Conservation (phyloP, 176 grass and related monocot species). For the Lolium multiflorum region DNA sequence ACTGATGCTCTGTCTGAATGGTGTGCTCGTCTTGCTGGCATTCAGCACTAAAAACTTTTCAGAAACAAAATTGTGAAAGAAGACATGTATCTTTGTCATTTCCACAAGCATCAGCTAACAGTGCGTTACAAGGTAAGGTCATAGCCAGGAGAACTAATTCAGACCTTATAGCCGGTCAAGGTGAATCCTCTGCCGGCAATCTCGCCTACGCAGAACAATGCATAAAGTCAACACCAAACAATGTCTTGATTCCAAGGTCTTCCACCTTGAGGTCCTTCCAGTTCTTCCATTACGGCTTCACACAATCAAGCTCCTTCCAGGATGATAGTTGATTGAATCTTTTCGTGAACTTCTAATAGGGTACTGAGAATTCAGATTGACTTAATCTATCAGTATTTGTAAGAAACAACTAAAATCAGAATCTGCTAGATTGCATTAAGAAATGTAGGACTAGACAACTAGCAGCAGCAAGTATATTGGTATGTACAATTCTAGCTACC, state of each 20-base stretch:
- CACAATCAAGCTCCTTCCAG: constrained; percentile 85
- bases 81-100: constrained; percentile 50
- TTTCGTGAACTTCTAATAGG: constrained; percentile 84
- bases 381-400: constrained; percentile 55
- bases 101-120: constrained; percentile 59
- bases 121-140: constrained; percentile 43
- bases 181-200: constrained; percentile 87
- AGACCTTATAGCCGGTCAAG: constrained; percentile 90
- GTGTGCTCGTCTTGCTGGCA: constrained; percentile 66
- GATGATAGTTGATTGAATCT: constrained; percentile 68
- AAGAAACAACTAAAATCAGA: constrained; percentile 17
- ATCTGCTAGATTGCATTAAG: not conserved
- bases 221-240: constrained; percentile 89
- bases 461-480: not conserved
- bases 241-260: constrained; percentile 69
- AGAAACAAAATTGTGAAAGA: constrained; percentile 70
- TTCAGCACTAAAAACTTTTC: constrained; percentile 50
- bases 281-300: constrained; percentile 80
- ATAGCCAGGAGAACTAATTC: constrained; percentile 40
- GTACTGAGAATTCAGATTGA: constrained; percentile 83
- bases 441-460: not conserved
- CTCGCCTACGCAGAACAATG: constrained; percentile 79
- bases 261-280: constrained; percentile 83
- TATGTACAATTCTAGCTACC: not conserved
- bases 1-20: constrained; percentile 59